These are phyloP conservation scores for Dittrichia graveolens DNA, from an alignment of 129 eudicot genomes.

Conservation along the genomic window DNA sequence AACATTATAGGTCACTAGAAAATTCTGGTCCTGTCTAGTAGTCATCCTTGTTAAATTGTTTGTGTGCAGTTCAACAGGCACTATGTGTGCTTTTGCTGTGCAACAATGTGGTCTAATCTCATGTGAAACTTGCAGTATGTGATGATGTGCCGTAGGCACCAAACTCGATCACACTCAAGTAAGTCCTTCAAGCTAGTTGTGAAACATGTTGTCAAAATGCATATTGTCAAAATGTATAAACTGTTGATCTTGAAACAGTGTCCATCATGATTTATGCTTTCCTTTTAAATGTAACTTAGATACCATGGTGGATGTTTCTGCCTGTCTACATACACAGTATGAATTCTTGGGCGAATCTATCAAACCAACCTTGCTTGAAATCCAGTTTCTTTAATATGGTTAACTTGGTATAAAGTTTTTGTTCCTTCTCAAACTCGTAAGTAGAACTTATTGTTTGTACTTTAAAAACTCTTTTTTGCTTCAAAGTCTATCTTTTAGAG, in stretches of 20 bases:
- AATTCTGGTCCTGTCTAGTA: background rate
- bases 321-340: conserved; percentile 1
- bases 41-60: background rate
- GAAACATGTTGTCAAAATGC: conserved; percentile 13
- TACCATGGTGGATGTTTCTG: background rate
- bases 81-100: background rate
- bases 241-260: conserved; percentile 9
- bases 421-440: too few relatives aligned
- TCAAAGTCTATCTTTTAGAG: conserved; percentile 1
- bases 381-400: background rate
- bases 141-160: conserved; percentile 6
- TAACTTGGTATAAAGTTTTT: too few relatives aligned
- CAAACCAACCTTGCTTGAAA: background rate
- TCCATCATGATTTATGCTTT: background rate
- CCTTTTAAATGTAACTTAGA: background rate
- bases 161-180: background rate
- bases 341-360: background rate
- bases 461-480: background rate
- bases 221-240: background rate
- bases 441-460: background rate
- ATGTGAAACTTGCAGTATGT: conserved; percentile 8
- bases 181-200: conserved; percentile 2
- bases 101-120: background rate
- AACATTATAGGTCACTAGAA: background rate
- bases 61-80: conserved; percentile 4